Evolutionary conservation across 2,329 filamentous ascomycete genomes (phyloP), one percentile per base, ranked within the genome.

Genomic region (Penicillium sp.): DNA sequence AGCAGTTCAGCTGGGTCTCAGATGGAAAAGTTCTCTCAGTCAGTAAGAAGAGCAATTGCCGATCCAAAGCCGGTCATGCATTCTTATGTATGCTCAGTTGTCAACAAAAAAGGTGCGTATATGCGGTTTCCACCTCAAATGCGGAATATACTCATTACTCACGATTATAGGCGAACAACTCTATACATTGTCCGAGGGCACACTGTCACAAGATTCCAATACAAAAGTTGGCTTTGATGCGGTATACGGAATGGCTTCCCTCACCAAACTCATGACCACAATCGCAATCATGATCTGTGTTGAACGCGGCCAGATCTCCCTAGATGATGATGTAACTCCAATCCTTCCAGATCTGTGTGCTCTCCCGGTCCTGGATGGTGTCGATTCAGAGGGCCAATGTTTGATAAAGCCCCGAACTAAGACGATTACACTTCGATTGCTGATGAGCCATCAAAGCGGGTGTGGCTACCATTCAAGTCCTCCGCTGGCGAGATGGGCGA

Each of bases 211-310:
- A 4, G 26, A 42, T n/a, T 42, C 26, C 26, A 17, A 3, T 24
- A 31, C 17, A 3, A 32, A 32, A 42, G 39, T 42, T 28, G 26
- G 13, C 39, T 42, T 42, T 31, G 39, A 42, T n/a, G n/a, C 39
- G 3, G 39, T 42, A 17, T 42, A 42, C 12, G 39, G 39, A 19
- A 42, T 42, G 39, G 39, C 39, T 8, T 42, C 40, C 32, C 40
- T 32, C 40, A 35, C 66, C 17, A 72, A 72, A 46, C 63, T 81
- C 6, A 55, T 77, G 50, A 73, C 76, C 1, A 70, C 72, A 0
- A 69, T 81, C 43, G 72, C 76, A 4, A 71, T 70, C 0, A 57
- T 81, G 35, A 75, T 78, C 7, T 43, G 28, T 29, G 28, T 29
- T 12, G 28, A 29, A 6, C 28, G 10, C 12, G 28, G 28, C 4